These are phyloP conservation scores for Suillus sp. DNA, from an alignment of 768 basidiomycete genomes.

Conservation along the genomic window DNA sequence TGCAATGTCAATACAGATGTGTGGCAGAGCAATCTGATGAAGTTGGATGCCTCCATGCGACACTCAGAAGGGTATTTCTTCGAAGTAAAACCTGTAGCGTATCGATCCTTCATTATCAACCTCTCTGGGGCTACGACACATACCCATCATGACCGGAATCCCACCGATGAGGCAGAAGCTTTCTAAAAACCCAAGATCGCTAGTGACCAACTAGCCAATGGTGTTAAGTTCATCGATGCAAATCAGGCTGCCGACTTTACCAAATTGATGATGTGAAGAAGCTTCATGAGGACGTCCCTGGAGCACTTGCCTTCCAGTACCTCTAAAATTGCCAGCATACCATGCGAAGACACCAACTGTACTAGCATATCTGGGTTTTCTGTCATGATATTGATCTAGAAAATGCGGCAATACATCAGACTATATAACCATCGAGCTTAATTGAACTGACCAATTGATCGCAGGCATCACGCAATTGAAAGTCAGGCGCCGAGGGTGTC, in stretches of 20 bases:
- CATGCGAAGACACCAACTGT: conserved; percentile 90
- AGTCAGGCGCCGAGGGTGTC: conserved; percentile 78
- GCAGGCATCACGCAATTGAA: conserved; percentile 80
- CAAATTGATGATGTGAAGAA: conserved; percentile 88
- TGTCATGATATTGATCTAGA: conserved; percentile 70
- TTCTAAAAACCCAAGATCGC: conserved; percentile 85
- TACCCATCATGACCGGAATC: conserved; percentile 94
- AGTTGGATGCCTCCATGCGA: conserved; percentile 92
- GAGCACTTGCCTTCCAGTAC: conserved; percentile 87
- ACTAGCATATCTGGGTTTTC: conserved; percentile 84
- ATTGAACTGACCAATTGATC: conserved; percentile 72
- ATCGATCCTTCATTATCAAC: conserved; percentile 10
- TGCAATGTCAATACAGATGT: conserved; percentile 93
- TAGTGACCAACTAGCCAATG: conserved; percentile 53
- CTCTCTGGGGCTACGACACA: conserved; percentile 21
- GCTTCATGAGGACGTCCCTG: conserved; percentile 80
- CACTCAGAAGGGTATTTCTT: conserved; percentile 94
- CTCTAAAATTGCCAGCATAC: conserved; percentile 93
- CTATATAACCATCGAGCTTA: not conserved
- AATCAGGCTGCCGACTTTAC: conserved; percentile 46
- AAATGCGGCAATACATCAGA: conserved; percentile 9
- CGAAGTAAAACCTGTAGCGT: conserved; percentile 76
- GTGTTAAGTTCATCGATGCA: not conserved
- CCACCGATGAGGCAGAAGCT: conserved; percentile 95
- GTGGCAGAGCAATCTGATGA: conserved; percentile 89